Evolutionary conservation across 306 rosid genomes (phyloP), one percentile per base, ranked within the genome.

Genomic region (Vachellia collinsii): DNA sequence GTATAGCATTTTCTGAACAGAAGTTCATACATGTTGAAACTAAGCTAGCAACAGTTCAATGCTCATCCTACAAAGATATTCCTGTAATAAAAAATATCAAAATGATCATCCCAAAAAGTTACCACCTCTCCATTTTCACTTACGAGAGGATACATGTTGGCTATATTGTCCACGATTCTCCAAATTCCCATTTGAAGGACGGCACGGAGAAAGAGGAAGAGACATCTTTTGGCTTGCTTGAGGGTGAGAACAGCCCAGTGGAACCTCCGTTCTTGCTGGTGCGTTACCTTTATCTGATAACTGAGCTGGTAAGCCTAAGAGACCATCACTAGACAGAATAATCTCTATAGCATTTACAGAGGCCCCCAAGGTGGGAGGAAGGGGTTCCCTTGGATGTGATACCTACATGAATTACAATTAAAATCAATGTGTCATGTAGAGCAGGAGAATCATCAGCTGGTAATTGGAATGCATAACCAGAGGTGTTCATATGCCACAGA

Each of bases 251-350:
- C 13, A 8, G 22, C 5, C 12, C 6, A 22, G 36, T 3, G 34
- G 84, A 16, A 12, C 62, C 10, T 6, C 23, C 23, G 0, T 9
- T 6, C 59, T 2, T 19, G 59, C 9, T 4, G 29, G 29, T 3
- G 12, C 20, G 12, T 20, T 20, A 8, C 25, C 34, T 1, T 0
- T 8, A 65, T 77, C 86, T 42, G 12, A 20, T 4, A 36, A 58
- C 46, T 50, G 36, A 23, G 23, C 17, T 23, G 87, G 20, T 76
- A 89, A 42, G 71, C 94, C 94, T 4, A 83, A 76, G 25, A 90
- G 78, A n/a, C 94, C 97, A 47, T 91, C 99, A 38, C 42, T 85
- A 3, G 96, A 90, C 83, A 95, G 82, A 77, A 92, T 86, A 73
- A 89, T 42, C 51, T 92, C 78, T 56, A 95, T 51, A 63, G 96